Conservation (phyloP, 495 filamentous ascomycete species). For the Physcia stellaris region DNA sequence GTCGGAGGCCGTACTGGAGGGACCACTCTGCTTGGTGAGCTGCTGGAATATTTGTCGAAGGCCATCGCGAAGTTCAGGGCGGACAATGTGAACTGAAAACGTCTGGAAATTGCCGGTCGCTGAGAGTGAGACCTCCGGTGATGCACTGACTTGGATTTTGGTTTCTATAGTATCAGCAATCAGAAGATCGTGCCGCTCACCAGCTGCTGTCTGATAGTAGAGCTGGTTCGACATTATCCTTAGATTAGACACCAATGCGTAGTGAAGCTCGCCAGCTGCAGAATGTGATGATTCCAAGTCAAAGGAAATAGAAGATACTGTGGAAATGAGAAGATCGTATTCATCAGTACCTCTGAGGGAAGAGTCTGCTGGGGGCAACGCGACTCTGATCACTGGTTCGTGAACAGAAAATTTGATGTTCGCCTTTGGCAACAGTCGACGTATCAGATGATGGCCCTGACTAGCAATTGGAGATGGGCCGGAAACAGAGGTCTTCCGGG, state of each 20-base stretch:
- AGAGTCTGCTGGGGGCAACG: slow-evolving; percentile 61
- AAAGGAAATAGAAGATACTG: slow-evolving; percentile 79
- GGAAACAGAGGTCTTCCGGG: slow-evolving; percentile 36
- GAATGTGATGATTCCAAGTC: slow-evolving; percentile 94
- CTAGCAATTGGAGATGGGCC: slow-evolving; percentile 23
- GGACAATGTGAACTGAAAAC: slow-evolving; percentile 77
- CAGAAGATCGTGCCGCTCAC: slow-evolving; percentile 70
- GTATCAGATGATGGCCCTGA: slow-evolving; percentile 53
- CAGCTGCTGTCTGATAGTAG: slow-evolving; percentile 83
- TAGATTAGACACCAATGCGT: slow-evolving; percentile 68
- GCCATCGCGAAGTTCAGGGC: slow-evolving; percentile 81
- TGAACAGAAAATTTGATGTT: slow-evolving; percentile 92
- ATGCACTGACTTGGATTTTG: slow-evolving; percentile 69
- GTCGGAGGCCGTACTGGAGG: slow-evolving; percentile 43
- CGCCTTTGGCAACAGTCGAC: slow-evolving; percentile 86
- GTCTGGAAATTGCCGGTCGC: slow-evolving; percentile 71
- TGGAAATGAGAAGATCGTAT: slow-evolving; percentile 87
- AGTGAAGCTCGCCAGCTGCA: slow-evolving; percentile 68
- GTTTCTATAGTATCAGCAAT: slow-evolving; percentile 77
- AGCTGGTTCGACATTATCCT: slow-evolving; percentile 78
- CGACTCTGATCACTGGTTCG: slow-evolving; percentile 83
- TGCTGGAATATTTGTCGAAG: slow-evolving; percentile 83
- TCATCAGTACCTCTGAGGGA: slow-evolving; percentile 43
- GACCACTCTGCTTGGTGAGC: slow-evolving; percentile 48
- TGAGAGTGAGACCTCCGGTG: slow-evolving; percentile 72